These are phyloP conservation scores for Auricularia cornea DNA, from an alignment of 768 basidiomycete species.

Conservation along the genomic window DNA sequence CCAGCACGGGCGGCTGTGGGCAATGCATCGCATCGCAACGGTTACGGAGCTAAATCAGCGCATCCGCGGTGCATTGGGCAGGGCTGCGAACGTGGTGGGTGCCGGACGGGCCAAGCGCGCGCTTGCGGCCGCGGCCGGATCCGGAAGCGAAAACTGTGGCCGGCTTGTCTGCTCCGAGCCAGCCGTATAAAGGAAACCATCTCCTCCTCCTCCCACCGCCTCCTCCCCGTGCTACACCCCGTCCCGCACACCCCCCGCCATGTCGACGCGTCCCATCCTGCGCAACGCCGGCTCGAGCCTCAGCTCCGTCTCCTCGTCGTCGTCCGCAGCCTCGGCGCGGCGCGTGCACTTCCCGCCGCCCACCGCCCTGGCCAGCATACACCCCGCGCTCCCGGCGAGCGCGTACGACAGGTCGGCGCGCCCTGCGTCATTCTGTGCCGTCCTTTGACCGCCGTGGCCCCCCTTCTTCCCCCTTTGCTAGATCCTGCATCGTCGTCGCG, in stretches of 20 bases:
- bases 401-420: neutral
- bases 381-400: neutral
- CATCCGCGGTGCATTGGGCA: too few species aligned
- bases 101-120: too few species aligned
- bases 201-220: too few species aligned
- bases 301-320: neutral
- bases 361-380: neutral
- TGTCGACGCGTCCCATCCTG: neutral
- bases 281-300: neutral
- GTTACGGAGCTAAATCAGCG: too few species aligned
- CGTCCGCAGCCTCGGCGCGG: neutral
- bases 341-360: neutral
- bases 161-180: too few species aligned
- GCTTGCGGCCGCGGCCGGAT: too few species aligned
- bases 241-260: neutral
- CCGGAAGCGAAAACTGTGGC: too few species aligned
- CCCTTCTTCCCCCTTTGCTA: neutral
- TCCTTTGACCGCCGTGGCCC: neutral
- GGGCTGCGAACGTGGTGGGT: too few species aligned
- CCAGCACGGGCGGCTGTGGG: too few species aligned
- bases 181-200: too few species aligned
- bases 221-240: too few species aligned
- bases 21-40: too few species aligned
- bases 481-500: neutral
- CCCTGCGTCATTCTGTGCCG: neutral